Percentiles rank a stretch among this genome's conserved stretches.
Conservation (phyloP, 805 yeast species). For the Jamesozyma jinghongensis region DNA sequence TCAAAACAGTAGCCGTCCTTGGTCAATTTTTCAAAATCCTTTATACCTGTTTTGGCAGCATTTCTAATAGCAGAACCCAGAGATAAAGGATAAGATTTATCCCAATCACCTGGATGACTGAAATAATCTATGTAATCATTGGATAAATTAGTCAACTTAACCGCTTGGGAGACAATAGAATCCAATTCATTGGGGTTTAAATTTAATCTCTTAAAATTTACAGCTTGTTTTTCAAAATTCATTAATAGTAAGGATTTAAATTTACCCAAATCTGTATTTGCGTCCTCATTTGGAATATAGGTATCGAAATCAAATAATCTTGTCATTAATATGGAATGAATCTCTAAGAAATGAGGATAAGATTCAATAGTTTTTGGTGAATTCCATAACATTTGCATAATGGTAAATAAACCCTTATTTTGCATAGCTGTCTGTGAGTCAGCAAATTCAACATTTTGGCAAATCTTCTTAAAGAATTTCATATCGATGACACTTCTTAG, state of each 20-base stretch:
- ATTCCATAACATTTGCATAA: conserved; percentile 27
- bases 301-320: conserved; percentile 31
- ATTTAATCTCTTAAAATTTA: conserved; percentile 20
- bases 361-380: conserved; percentile 21
- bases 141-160: conserved; percentile 17
- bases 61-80: conserved; percentile 22
- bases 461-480: conserved; percentile 25
- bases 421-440: not conserved
- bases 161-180: conserved; percentile 23
- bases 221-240: conserved; percentile 20
- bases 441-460: conserved; percentile 14
- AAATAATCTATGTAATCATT: conserved; percentile 19
- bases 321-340: conserved; percentile 30
- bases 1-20: conserved; percentile 26
- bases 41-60: conserved; percentile 19
- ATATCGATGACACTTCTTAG: conserved; percentile 21
- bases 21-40: conserved; percentile 19
- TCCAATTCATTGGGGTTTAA: conserved; percentile 21
- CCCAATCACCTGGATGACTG: conserved; percentile 29
- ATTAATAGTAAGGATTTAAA: conserved; percentile 27
- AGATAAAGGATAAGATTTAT: conserved; percentile 25
- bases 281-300: conserved; percentile 4
- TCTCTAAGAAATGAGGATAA: conserved; percentile 22
- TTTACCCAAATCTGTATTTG: conserved; percentile 11
- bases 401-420: conserved; percentile 28